These are phyloP conservation scores for Ophiosphaerella herpotricha DNA, from an alignment of 2,329 filamentous ascomycete species.

Conservation along the genomic window DNA sequence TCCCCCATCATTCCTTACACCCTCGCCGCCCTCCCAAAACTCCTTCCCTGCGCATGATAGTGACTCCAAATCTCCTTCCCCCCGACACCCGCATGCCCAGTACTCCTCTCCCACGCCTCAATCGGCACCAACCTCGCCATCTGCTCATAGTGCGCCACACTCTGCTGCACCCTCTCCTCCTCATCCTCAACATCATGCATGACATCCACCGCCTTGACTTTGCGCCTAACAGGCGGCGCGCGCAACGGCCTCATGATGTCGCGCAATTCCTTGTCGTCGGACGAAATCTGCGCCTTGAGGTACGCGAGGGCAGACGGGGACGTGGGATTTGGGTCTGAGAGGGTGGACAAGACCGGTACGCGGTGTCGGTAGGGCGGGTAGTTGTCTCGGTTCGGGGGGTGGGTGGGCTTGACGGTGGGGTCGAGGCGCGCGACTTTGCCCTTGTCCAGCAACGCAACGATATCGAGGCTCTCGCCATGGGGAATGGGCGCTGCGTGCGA, in stretches of 20 bases:
- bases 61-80: constrained; percentile 7
- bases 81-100: constrained; percentile 7
- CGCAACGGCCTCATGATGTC: constrained; percentile 67
- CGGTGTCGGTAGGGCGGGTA: constrained; percentile 74
- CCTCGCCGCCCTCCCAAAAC: constrained; percentile 10
- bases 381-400: constrained; percentile 65
- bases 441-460: constrained; percentile 74
- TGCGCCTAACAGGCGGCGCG: constrained; percentile 6
- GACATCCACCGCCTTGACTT: neutral
- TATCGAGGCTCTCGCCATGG: constrained; percentile 85
- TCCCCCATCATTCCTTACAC: neutral
- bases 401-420: constrained; percentile 60
- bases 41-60: constrained; percentile 16
- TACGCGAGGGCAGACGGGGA: constrained; percentile 58
- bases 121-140: constrained; percentile 34
- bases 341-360: constrained; percentile 75
- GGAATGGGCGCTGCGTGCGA: constrained; percentile 79
- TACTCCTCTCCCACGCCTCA: constrained; percentile 24
- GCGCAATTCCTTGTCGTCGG: constrained; percentile 72
- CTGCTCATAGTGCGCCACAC: constrained; percentile 31
- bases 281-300: constrained; percentile 82
- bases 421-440: constrained; percentile 72
- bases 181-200: constrained; percentile 5
- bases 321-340: constrained; percentile 54
- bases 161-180: constrained; percentile 9